Base-by-base conservation (phyloP, 805 yeast genomes). In the Ogataea kodamae region DNA sequence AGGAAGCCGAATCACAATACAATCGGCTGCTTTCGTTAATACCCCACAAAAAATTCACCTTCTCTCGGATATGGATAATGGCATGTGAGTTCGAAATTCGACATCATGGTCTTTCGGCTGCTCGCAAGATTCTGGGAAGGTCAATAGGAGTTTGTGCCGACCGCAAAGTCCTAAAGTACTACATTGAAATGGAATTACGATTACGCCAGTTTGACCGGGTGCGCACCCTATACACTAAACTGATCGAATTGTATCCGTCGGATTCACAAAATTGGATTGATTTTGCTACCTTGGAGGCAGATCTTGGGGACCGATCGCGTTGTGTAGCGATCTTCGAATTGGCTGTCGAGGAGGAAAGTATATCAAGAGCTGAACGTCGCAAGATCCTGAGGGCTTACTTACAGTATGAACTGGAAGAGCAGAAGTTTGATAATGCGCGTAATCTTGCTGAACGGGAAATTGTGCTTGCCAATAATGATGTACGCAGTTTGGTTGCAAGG, bases 141-240 rank as follows among this genome's bases (percentile, higher is more conserved):
- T 72, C 85, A 0, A 65, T 90, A 12, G 97, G 95, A 0, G 60
- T 67, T 28, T 69, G 73, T 26, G 82, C 86, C 0, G 80, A 77
- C 49, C 63, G 59, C 1, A 74, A 74, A 33, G 57, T 85, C 0
- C 77, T 81, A 51, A 64, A 62, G 41, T 67, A 66, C 40, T 92
- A 92, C 57, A 79, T 90, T 28, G 64, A 61, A 1, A 44, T 88
- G 21, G 97, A 90, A 52, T 64, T 63, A 22, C 62, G 67, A 33
- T 55, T 89, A 28, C 83, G 82, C 22, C 92, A 88, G 48, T 83
- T 83, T 66, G 94, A 82, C 40, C 61, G 96, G 21, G 88, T 81
- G 6, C 62, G 97, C 19, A 76, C 64, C 52, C 50, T 92, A 3
- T 87, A 76, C 53, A 84, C 79, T 43, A 78, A 75, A 49, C 74